Evolutionary conservation across 2,329 filamentous ascomycete genomes (phyloP), one percentile per base, ranked within the genome.

Genomic region (Penicillium sp.): DNA sequence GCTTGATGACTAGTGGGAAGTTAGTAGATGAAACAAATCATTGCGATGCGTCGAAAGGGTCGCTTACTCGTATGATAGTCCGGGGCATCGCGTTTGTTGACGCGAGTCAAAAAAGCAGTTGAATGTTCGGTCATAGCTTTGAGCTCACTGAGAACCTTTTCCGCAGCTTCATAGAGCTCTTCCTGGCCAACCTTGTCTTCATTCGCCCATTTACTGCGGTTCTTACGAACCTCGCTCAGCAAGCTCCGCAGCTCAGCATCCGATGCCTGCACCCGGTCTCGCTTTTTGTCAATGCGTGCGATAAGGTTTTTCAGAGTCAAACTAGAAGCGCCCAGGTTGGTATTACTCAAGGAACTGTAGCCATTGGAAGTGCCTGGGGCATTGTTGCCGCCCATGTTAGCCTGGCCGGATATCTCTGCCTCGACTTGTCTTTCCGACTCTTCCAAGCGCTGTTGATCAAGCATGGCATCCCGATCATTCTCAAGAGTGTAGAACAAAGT

Each of bases 61-160:
- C 29, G 29, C 82, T 84, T 82, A 85, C 93, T 81, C 59, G 81
- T 85, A 69, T 94, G 89, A 70, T 98, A 98, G 70, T 97, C 90
- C 21, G 91, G 93, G 12, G 89, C 93, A 68, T 98, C 93, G 61
- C 93, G 82, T 73, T 98, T 98, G 73, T 95, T 97, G 45, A 98
- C 93, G 58, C 88, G 82, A 48, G 89, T 88, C 49, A 98, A 71
- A 61, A 98, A 98, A 2, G 93, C 89, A n/a, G 88, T 88, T 1
- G 93, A 96, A 69, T 96, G 94, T 69, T 98, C 93, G 2, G 89
- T 95, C 74, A 94, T 90, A 32, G 93, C 93, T 70, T 97, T 97
- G 49, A 98, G 81, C 68, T 97, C 91, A 64, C 90, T 95, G 63
- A 98, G 77, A 45, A 98, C 93, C 73, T 97, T 97, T 68, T 98